Base-by-base conservation (phyloP, 768 basidiomycete species). In the Collybiopsis confluens region DNA sequence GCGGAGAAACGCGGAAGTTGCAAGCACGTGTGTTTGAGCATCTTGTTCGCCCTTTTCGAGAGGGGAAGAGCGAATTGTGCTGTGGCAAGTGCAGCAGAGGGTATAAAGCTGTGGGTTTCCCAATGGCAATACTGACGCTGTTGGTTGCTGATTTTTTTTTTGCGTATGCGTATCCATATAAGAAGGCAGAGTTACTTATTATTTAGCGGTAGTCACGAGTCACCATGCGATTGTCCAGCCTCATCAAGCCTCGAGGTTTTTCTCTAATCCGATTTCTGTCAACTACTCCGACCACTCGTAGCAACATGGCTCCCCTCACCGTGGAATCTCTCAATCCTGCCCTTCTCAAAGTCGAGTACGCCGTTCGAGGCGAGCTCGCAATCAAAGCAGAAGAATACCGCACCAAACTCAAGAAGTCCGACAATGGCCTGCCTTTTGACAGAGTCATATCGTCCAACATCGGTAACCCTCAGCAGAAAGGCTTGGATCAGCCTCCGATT, bases 381-480 rank as follows among this genome's bases (percentile, higher is more conserved):
- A 90, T 98, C 74, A 91, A 89, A 67, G 92, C 96, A 0, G 94
- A 98, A 69, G 73, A 82, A 50, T 85, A 90, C 60, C 80, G 88
- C 52, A 85, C 86, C 47, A 70, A 77, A 61, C 81, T 98, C 64
- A 80, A 83, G 69, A 69, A 77, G 53, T 71, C 73, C 21, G 65
- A 74, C 54, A 71, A 80, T 58, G 74, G 73, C 18, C 78, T 98
- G 15, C 92, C 93, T 15, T 99, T 98, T 70, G 80, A 84, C 66
- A 49, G 55, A 30, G 78, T 98, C 69, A 96, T 97, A 68, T 88
- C 84, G 26, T 92, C 92, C 57, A 99, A 98, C 73, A 99, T 99
- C 56, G 96, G 96, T 9, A 98, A 99, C 65, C 96, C 97, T 0
- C 96, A 99, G 71, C 95, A 98, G 71, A 87, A 85, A 61, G 94